These are phyloP conservation scores for Astrothelium subdiscretum DNA, from an alignment of 495 filamentous ascomycete species.

Conservation along the genomic window DNA sequence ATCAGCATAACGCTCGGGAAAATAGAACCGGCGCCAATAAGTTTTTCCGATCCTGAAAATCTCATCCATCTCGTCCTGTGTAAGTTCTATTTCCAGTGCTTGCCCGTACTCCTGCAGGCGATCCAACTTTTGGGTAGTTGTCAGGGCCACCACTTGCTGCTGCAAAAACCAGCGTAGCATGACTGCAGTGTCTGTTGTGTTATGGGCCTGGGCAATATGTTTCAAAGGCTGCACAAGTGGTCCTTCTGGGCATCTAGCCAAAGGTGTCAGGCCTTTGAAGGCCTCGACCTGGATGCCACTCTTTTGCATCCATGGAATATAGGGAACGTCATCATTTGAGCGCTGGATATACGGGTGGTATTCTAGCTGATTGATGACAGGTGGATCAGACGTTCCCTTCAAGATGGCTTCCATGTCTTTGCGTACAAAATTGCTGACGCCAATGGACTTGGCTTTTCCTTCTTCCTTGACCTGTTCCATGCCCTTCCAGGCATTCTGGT, in stretches of 20 bases:
- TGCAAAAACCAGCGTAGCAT: neutral
- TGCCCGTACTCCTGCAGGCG: neutral
- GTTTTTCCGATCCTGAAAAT: neutral
- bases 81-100: neutral
- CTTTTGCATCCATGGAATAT: neutral
- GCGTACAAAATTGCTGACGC: constrained; percentile 59
- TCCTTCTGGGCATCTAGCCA: neutral
- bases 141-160: neutral
- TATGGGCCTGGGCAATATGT: neutral
- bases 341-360: neutral
- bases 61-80: neutral
- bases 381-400: constrained; percentile 48
- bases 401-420: constrained; percentile 51
- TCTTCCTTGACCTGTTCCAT: constrained; percentile 48
- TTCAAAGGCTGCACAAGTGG: neutral
- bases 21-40: neutral
- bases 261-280: neutral
- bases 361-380: constrained; percentile 61
- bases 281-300: neutral
- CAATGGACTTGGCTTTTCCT: constrained; percentile 49
- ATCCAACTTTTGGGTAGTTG: neutral
- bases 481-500: constrained; percentile 51
- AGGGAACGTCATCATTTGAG: neutral
- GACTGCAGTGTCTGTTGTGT: neutral
- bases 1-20: neutral